Evolutionary conservation across 177 flowering plant genomes (phyloP), one percentile per base, ranked within the genome.

Genomic region (Vitis hybrid): DNA sequence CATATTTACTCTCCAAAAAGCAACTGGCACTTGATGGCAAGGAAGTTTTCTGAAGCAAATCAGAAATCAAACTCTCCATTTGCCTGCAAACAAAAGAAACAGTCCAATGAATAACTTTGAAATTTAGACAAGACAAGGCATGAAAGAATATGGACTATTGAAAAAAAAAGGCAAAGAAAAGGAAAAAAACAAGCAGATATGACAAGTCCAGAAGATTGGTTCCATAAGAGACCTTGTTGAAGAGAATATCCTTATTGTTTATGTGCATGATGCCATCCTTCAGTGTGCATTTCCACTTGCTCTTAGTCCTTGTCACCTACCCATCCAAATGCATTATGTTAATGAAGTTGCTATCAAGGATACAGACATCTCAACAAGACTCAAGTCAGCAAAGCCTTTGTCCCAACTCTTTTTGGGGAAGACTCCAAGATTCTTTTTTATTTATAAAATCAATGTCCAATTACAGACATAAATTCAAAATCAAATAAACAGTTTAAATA

Each of bases 231-330:
- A 90, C 99, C 97, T 93, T 93, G 50, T 84, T 91, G 77, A 95
- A 95, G 79, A 95, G 92, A 73, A 93, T 83, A 77, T 95, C 98
- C 81, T 89, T 91, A 48, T 81, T 77, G 77, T 91, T 89, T 70
- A 95, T 88, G 76, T 83, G 97, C 96, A 95, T 91, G 53, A 95
- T 93, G 41, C 99, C 99, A 82, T 90, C 94, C 85, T 95, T 95
- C 14, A 95, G 86, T 1, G 87, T 84, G 85, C 98, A 95, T 71
- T 90, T 95, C 99, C 99, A 93, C 83, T 83, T 83, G 92, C 93
- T 95, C 84, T 95, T 95, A 74, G 99, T 88, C 49, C 98, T 88
- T 8, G 94, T 88, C 49, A 95, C 99, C 98, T 95, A 64, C 11
- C 6, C 64, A 48, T 52, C 14, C 65, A 79, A 68, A 69, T 52